Evolutionary conservation across 371 early-diverging fungal species (phyloP), one percentile per base, ranked within the genome.

Genomic region (Lichtheimia ornata): DNA sequence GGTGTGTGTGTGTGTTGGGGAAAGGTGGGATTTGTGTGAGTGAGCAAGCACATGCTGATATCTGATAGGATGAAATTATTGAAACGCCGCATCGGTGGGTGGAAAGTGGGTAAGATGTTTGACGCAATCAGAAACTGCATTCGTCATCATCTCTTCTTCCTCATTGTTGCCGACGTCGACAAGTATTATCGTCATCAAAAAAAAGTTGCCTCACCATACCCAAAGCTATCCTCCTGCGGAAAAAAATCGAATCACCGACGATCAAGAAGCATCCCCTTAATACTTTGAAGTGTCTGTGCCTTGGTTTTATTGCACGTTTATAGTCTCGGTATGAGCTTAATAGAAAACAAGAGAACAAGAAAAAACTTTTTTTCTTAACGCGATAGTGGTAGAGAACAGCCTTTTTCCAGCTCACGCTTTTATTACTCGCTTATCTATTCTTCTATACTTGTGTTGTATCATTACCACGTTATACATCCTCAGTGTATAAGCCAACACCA

Each of bases 131-230:
- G 35, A 35, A 35, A 35, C 22, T 47, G 47, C 47, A 47, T 47
- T 47, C 47, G 47, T 47, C 47, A 47, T 47, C 47, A 47, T 47
- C 47, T 25, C 58, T 20, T 42, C 58, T 27, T 28, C 25, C 58
- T 18, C 41, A 28, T 47, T 58, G 43, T 41, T 55, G 56, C 41
- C 56, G 56, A 55, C 56, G 56, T 58, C 58, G 49, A 47, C 58
- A 58, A 28, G 44, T 30, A 24, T 27, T 35, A 20, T 58, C 58
- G 58, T 58, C 58, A 58, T 58, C 58, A 58, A 20, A 22, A 30
- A 28, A 56, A 56, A 52, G 27, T 9, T 30, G 40, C 20, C 11
- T n/a, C 2, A 11, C 17, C 53, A 28, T 30, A 35, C 27, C 17
- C 24, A 53, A 41, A 25, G 56, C n/a, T 20, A n/a, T 27, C 28